Conservation (phyloP, 2,329 filamentous ascomycete genomes). For the Ophiostoma australiae region DNA sequence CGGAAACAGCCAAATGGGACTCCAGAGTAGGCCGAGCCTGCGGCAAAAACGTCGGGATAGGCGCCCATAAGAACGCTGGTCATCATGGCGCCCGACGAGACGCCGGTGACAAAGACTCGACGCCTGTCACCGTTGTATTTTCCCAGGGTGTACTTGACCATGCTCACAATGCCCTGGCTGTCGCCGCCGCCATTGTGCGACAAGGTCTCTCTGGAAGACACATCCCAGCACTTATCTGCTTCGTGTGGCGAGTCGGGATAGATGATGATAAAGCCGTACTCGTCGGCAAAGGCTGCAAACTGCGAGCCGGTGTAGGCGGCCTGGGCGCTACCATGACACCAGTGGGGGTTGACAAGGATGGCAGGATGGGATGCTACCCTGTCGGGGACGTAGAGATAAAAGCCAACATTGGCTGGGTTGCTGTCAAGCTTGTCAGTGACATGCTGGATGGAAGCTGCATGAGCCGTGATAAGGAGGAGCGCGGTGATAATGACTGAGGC, state of each 20-base stretch:
- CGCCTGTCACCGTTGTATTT: neutral
- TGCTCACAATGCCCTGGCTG: neutral
- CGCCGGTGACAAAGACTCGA: neutral
- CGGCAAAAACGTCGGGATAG: neutral
- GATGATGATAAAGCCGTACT: conserved; percentile 50
- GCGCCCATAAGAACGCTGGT: neutral
- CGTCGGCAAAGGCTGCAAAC: conserved; percentile 49
- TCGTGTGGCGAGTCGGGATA: conserved; percentile 39
- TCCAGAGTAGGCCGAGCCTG: neutral
- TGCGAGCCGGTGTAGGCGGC: conserved; percentile 47
- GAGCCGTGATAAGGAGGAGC: neutral
- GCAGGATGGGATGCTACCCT: conserved; percentile 42
- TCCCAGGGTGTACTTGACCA: neutral
- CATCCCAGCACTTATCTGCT: conserved; percentile 54
- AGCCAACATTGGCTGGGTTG: conserved; percentile 48
- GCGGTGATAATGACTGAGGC: neutral
- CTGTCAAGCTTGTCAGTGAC: conserved; percentile 34
- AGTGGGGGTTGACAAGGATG: conserved; percentile 53
- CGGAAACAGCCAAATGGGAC: neutral
- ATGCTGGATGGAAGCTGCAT: conserved; percentile 18
- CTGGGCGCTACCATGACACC: conserved; percentile 51
- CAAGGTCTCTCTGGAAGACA: conserved; percentile 39
- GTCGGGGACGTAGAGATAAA: conserved; percentile 50
- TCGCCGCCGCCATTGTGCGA: neutral
- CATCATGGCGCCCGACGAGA: conserved; percentile 1